These are phyloP conservation scores for Ophiostoma populinum DNA, from an alignment of 2,329 filamentous ascomycete species.

Conservation along the genomic window DNA sequence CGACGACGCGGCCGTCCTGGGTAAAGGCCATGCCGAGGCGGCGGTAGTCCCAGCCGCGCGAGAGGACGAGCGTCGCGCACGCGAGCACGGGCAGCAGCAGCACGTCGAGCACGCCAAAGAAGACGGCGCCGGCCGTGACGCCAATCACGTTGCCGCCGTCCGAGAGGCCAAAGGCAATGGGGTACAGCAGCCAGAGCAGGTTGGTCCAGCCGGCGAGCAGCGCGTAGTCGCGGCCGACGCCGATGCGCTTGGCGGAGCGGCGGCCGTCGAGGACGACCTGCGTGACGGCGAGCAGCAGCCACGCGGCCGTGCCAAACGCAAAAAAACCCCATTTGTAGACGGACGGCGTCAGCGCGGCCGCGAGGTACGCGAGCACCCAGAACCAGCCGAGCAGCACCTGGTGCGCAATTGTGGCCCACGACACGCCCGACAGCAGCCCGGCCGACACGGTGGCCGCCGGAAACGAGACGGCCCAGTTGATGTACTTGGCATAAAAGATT, in stretches of 20 bases:
- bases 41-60: conserved; percentile 32
- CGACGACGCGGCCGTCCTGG: conserved; percentile 33
- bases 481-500: conserved; percentile 38
- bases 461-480: conserved; percentile 36
- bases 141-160: conserved; percentile 35
- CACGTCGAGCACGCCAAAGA: conserved; percentile 36
- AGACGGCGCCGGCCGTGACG: conserved; percentile 28
- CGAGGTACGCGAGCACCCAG: conserved; percentile 34
- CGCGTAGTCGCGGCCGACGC: conserved; percentile 26
- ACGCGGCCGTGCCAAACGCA: conserved; percentile 31
- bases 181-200: conserved; percentile 35
- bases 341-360: conserved; percentile 27
- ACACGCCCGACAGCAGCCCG: conserved; percentile 30
- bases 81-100: conserved; percentile 28
- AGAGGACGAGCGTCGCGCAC: conserved; percentile 25
- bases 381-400: conserved; percentile 31
- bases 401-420: conserved; percentile 38
- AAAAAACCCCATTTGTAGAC: conserved; percentile 43
- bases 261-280: conserved; percentile 25
- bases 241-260: conserved; percentile 23
- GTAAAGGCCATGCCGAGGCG: conserved; percentile 35
- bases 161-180: conserved; percentile 32
- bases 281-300: conserved; percentile 26
- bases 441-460: conserved; percentile 27
- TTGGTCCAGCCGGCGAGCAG: conserved; percentile 30